phyloP scores from a whole-genome alignment of 768 basidiomycete genomes.

The Dentipellis fragilis region DNA sequence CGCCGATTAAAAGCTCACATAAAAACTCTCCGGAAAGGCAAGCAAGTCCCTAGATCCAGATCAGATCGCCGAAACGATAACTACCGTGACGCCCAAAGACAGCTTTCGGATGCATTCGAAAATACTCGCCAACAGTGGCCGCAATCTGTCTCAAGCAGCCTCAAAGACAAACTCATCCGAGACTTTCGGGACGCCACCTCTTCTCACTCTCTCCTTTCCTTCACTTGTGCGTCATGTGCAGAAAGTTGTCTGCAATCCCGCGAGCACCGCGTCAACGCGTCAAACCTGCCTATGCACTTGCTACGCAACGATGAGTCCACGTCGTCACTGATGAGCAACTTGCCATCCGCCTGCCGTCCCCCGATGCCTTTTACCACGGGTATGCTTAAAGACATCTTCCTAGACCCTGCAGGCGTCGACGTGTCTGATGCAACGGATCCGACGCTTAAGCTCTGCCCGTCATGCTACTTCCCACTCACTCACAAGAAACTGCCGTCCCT shows the following conservation, averaged over 20 bases:
- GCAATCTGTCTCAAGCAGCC: background rate
- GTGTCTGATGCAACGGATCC: background rate
- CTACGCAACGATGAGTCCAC: background rate
- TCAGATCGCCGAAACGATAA: background rate
- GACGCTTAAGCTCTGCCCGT: background rate
- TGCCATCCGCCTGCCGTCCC: background rate
- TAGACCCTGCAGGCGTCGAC: background rate
- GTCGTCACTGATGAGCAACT: background rate
- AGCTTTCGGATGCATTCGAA: background rate
- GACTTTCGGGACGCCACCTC: background rate
- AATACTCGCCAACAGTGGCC: background rate
- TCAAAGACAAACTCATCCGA: background rate
- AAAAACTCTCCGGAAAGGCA: background rate
- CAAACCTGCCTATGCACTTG: background rate
- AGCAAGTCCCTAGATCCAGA: background rate
- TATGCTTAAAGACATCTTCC: background rate
- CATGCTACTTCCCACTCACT: constrained; percentile 13
- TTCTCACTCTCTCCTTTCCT: background rate
- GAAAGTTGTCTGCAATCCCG: background rate
- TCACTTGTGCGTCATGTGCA: background rate
- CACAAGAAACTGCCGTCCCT: constrained; percentile 15
- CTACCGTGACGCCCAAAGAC: background rate
- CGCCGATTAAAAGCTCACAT: background rate
- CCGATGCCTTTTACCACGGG: background rate
- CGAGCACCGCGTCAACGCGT: background rate